A percentile compares a stretch with the other conserved stretches of the same genome.
These are phyloP conservation scores for Colletotrichum nymphaeae DNA, from an alignment of 2,329 filamentous ascomycete species.

Conservation along the genomic window DNA sequence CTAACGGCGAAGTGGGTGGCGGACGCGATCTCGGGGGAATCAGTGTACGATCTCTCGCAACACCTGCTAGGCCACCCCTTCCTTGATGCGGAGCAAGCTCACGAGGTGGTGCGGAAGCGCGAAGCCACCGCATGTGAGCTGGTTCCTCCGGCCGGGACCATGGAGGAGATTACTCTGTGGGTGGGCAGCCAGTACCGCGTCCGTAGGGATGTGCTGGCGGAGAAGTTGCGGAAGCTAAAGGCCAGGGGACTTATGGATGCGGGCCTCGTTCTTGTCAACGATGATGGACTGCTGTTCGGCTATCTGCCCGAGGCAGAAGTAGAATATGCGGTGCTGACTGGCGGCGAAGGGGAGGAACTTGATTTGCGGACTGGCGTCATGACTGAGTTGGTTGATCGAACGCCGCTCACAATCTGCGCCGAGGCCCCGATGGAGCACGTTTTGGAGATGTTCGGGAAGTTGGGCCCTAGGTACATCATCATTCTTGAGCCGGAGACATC, in stretches of 20 bases:
- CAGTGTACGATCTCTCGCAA: constrained; percentile 71
- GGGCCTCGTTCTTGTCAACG: constrained; percentile 65
- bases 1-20: constrained; percentile 70
- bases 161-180: constrained; percentile 65
- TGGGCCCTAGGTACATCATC: constrained; percentile 65
- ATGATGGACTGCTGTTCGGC: constrained; percentile 59
- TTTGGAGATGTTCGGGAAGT: constrained; percentile 69
- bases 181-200: constrained; percentile 58
- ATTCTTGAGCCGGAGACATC: constrained; percentile 64
- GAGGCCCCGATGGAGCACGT: constrained; percentile 68
- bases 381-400: constrained; percentile 62
- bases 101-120: constrained; percentile 7
- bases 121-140: constrained; percentile 54
- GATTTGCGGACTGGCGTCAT: constrained; percentile 49
- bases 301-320: constrained; percentile 67
- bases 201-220: constrained; percentile 45
- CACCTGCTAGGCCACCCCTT: constrained; percentile 69
- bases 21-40: constrained; percentile 62
- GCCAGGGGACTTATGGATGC: constrained; percentile 66
- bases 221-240: constrained; percentile 59
- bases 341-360: constrained; percentile 40
- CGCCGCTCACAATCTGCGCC: constrained; percentile 60
- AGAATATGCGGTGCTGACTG: constrained; percentile 57
- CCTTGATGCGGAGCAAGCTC: constrained; percentile 62
- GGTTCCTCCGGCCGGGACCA: constrained; percentile 63